Evolutionary conservation across 2,329 filamentous ascomycete genomes (phyloP), one percentile per base, ranked within the genome.

Genomic region (Epichloe amarillans): DNA sequence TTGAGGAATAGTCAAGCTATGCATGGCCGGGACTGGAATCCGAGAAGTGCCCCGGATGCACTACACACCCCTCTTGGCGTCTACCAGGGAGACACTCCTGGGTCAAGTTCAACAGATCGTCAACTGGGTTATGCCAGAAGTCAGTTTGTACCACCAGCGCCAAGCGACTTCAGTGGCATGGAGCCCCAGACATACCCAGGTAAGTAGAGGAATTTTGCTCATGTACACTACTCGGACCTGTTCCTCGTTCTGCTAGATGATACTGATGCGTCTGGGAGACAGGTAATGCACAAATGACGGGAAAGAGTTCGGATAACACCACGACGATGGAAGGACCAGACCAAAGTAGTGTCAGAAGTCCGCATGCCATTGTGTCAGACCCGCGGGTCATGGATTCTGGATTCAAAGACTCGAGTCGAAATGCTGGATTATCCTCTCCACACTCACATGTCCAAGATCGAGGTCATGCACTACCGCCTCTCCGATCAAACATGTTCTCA

Each of bases 151-250:
- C 30, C 54, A 17, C 11, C 53, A 17, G 23, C 53, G 19, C 67
- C 62, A 23, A 60, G 70, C 30, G 64, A 68, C 47, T 68, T 69
- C 52, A 62, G 71, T 8, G 67, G 69, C 40, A 77, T 78, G 57
- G 76, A 80, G 50, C 67, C 72, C 35, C 68, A 67, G 59, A 67
- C 70, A 21, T 81, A 77, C 62, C 70, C 74, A 53, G 68, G 77
- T 80, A 66, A 66, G 72, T 61, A 43, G 3, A 26, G 2, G 8
- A 7, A 8, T 42, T 15, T 14, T 17, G 7, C 23, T 35, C 21
- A 17, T n/a, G 15, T 33, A 44, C n/a, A 48, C 6, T 6, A 5
- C n/a, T 19, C 7, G 36, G 23, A 4, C 19, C 10, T 14, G 2
- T 12, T 21, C n/a, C 14, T 7, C 26, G 14, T 37, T 17, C 36